Percentiles rank a stretch among this genome's conserved stretches.
Evolutionary conservation across 176 grass and related monocot species (phyloP).

Genomic region (Avena insularis): DNA sequence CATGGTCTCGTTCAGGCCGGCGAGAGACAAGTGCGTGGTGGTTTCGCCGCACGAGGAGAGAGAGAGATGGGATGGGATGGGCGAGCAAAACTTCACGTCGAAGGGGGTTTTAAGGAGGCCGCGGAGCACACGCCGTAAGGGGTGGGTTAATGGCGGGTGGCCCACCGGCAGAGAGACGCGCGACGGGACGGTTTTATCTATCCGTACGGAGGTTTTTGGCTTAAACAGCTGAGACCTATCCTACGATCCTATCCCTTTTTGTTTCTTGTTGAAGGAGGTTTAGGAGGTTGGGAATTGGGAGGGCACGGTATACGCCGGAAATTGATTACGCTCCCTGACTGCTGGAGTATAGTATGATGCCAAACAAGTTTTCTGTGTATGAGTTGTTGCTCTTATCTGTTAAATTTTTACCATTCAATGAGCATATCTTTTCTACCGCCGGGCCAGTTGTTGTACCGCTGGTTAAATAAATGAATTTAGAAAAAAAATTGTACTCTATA

Average conservation of each 20-base stretch:
- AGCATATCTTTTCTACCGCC: neutral
- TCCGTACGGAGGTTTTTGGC: conserved; percentile 29
- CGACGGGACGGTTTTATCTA: neutral
- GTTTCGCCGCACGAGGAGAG: neutral
- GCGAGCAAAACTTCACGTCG: neutral
- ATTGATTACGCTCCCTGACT: neutral
- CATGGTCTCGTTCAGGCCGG: conserved; percentile 1
- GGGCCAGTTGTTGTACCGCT: neutral
- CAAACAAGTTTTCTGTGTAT: neutral
- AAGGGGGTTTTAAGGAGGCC: conserved; percentile 34
- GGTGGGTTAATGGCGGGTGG: conserved; percentile 35
- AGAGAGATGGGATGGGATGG: neutral
- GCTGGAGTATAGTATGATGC: too few relatives aligned
- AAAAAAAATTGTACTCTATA: neutral
- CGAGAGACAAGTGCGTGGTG: neutral
- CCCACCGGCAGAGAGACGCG: conserved; percentile 44
- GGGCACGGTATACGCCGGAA: neutral
- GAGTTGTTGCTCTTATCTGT: neutral
- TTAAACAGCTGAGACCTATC: too few relatives aligned
- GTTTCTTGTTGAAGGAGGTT: conserved; percentile 9
- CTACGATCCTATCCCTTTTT: neutral
- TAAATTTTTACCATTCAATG: neutral
- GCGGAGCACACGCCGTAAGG: neutral
- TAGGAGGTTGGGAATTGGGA: neutral
- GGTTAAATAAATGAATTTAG: neutral